A percentile compares a stretch with the other conserved stretches of the same genome.
Conservation (phyloP, 2,329 filamentous ascomycete species). For the Endoconidiophora laricicola region DNA sequence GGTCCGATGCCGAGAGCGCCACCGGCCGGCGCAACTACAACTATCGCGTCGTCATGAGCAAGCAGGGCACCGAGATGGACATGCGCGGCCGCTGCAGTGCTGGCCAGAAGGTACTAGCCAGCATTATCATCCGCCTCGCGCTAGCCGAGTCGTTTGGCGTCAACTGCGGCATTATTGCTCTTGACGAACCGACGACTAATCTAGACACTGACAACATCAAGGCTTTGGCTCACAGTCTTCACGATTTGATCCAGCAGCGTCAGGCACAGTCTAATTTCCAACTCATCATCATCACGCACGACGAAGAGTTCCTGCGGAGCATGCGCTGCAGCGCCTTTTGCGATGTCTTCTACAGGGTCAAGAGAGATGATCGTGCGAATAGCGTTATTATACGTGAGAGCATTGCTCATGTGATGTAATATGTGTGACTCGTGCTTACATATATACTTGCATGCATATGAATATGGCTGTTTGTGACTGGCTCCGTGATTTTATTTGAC, state of each 20-base stretch:
- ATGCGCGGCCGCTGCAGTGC: constrained; percentile 97
- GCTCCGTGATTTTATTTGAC: neutral
- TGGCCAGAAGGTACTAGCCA: constrained; percentile 89
- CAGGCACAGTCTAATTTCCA: constrained; percentile 88
- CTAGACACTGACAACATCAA: constrained; percentile 90
- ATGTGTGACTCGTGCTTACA: too few species aligned
- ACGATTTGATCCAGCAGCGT: constrained; percentile 71
- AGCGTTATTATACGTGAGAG: constrained; percentile 63
- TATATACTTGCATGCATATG: neutral
- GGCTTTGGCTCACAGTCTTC: constrained; percentile 67
- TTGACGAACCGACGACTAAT: constrained; percentile 96
- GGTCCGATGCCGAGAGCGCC: constrained; percentile 67
- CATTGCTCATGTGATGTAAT: constrained; percentile 32
- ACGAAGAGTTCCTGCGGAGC: constrained; percentile 83
- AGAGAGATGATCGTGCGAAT: constrained; percentile 68
- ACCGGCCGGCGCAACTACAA: constrained; percentile 74
- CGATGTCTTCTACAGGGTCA: constrained; percentile 81
- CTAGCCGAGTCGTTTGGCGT: constrained; percentile 92
- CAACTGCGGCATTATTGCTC: constrained; percentile 87
- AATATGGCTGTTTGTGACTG: neutral
- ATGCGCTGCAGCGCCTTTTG: constrained; percentile 93
- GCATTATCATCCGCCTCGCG: constrained; percentile 92
- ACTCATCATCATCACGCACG: constrained; percentile 95
- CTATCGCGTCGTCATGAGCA: constrained; percentile 95
- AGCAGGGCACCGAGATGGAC: constrained; percentile 95